These are phyloP conservation scores for Bipolaris cookei DNA, from an alignment of 2,329 filamentous ascomycete genomes.

Conservation along the genomic window DNA sequence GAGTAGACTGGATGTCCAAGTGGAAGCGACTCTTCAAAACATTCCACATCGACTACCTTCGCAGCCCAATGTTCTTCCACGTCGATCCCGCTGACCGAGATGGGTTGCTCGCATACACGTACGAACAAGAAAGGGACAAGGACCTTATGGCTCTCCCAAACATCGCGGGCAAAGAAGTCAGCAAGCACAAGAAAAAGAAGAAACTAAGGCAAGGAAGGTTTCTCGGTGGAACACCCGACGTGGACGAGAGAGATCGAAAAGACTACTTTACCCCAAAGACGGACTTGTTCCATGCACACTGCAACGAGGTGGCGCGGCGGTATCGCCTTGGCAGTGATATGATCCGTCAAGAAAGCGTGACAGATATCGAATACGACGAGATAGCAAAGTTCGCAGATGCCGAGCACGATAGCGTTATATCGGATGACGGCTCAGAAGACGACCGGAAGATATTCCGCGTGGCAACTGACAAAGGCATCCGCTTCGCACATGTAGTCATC, in stretches of 20 bases:
- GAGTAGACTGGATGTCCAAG: constrained; percentile 68
- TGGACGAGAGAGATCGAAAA: constrained; percentile 56
- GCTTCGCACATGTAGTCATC: constrained; percentile 68
- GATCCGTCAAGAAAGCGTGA: constrained; percentile 66
- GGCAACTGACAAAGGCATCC: constrained; percentile 60
- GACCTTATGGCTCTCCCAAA: constrained; percentile 74
- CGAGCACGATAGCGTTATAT: constrained; percentile 28
- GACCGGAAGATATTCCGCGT: constrained; percentile 69
- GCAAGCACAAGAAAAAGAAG: constrained; percentile 77
- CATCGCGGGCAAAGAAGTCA: constrained; percentile 79
- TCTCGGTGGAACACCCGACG: constrained; percentile 47
- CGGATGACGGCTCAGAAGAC: constrained; percentile 28
- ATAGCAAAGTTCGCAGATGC: constrained; percentile 42
- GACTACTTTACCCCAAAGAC: constrained; percentile 55
- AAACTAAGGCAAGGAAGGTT: constrained; percentile 57
- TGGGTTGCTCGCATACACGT: constrained; percentile 72
- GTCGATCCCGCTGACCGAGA: constrained; percentile 78
- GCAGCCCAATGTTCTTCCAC: constrained; percentile 85
- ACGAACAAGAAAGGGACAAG: constrained; percentile 63
- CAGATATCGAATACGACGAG: constrained; percentile 66
- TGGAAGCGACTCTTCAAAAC: constrained; percentile 74
- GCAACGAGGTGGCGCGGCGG: constrained; percentile 47
- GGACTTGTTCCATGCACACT: constrained; percentile 52
- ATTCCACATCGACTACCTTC: constrained; percentile 72
- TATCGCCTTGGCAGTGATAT: constrained; percentile 60